Evolutionary conservation across 2,329 filamentous ascomycete species (phyloP).

Genomic region (Fusarium sp.): DNA sequence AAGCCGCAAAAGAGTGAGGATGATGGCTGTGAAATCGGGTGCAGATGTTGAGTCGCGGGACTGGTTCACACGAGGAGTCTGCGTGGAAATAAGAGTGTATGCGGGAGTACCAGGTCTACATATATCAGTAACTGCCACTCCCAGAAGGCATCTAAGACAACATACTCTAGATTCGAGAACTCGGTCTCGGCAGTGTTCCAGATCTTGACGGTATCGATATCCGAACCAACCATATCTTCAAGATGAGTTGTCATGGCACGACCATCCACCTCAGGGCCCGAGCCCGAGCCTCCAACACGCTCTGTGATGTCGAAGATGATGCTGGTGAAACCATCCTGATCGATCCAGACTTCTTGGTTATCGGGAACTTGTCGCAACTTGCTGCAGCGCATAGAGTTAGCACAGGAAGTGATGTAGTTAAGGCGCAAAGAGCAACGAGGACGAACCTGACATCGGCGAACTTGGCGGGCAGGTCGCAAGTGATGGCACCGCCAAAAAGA

Average conservation of each 20-base stretch:
- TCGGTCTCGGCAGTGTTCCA: conserved; percentile 70
- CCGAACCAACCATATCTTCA: conserved; percentile 72
- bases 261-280: conserved; percentile 69
- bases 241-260: conserved; percentile 74
- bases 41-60: conserved; percentile 48
- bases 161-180: conserved; percentile 64
- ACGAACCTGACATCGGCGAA: conserved; percentile 77
- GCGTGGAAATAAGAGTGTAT: conserved; percentile 75
- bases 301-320: conserved; percentile 92
- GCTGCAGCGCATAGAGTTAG: conserved; percentile 52
- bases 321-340: conserved; percentile 81
- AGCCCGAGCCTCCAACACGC: conserved; percentile 68
- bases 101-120: conserved; percentile 59
- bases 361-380: conserved; percentile 79
- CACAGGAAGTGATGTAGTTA: background rate
- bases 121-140: conserved; percentile 10
- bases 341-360: conserved; percentile 93
- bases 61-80: conserved; percentile 54
- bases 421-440: conserved; percentile 5
- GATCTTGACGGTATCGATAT: conserved; percentile 70
- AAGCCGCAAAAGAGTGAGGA: conserved; percentile 80
- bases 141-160: background rate
- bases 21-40: conserved; percentile 75
- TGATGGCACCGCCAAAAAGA: conserved; percentile 77
- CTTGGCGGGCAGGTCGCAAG: conserved; percentile 70